Evolutionary conservation across 139 green algal genomes (phyloP).

Genomic region (Closterium sp.): DNA sequence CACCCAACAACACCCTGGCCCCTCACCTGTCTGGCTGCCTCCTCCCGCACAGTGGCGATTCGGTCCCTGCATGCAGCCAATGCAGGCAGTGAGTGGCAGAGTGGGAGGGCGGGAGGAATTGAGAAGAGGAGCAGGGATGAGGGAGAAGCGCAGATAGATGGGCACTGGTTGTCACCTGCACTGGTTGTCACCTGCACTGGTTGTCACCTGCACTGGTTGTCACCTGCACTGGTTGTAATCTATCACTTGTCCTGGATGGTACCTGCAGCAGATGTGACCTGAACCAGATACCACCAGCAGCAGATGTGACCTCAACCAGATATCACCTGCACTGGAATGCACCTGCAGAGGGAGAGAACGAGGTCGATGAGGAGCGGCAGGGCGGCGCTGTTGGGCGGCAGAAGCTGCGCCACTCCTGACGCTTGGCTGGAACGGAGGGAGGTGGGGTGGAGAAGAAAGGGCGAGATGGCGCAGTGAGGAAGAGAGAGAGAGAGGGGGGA

Average conservation of each 20-base stretch:
- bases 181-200: background rate
- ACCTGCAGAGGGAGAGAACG: background rate
- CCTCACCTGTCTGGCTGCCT: background rate
- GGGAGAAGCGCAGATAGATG: background rate
- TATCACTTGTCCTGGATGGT: too few species aligned
- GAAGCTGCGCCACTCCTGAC: background rate
- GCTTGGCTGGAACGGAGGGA: background rate
- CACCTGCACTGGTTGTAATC: too few species aligned
- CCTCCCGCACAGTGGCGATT: background rate
- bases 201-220: too few species aligned
- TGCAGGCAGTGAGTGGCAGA: background rate
- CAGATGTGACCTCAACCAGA: too few species aligned
- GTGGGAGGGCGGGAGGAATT: background rate
- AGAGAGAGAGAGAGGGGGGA: background rate
- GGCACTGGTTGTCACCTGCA: background rate
- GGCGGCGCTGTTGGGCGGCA: background rate
- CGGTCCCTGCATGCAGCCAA: background rate
- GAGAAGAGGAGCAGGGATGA: background rate
- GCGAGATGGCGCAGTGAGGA: background rate
- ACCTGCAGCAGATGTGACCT: too few species aligned
- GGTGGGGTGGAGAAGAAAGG: background rate
- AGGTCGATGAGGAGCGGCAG: background rate
- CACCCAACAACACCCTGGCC: too few species aligned
- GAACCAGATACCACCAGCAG: too few species aligned
- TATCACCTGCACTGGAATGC: too few species aligned